Percentiles rank a stretch among this genome's conserved stretches.
Evolutionary conservation across 2,329 filamentous ascomycete genomes (phyloP).

Genomic region (Hypoxylon sp.): DNA sequence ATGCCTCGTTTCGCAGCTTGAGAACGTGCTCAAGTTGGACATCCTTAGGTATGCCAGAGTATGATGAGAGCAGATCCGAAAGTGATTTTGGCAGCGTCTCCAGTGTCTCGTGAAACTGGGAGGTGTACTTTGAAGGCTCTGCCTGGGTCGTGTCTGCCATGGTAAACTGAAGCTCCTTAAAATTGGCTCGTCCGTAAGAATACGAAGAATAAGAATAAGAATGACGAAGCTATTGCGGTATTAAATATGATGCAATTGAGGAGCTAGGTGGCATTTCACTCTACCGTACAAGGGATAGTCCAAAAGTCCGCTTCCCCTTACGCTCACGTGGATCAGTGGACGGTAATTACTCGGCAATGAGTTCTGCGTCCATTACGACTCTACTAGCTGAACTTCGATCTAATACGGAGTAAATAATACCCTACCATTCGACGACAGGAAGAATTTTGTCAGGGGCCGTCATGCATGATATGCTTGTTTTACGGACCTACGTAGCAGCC

Average conservation of each 20-base stretch:
- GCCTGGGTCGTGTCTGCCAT: slow-evolving; percentile 8
- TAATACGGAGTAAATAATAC: neutral
- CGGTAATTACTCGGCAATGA: slow-evolving; percentile 14
- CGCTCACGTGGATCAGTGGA: too few species aligned
- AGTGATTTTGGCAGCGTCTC: slow-evolving; percentile 38
- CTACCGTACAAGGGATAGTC: too few species aligned
- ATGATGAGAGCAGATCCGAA: slow-evolving; percentile 40
- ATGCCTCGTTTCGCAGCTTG: slow-evolving; percentile 45
- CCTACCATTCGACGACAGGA: neutral
- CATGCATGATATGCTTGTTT: neutral
- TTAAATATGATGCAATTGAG: slow-evolving; percentile 17
- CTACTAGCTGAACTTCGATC: neutral
- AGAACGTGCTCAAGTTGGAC: slow-evolving; percentile 44
- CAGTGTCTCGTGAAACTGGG: slow-evolving; percentile 32
- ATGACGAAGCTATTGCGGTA: neutral
- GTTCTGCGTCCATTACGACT: neutral
- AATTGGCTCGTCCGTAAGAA: too few species aligned
- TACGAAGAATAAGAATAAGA: neutral
- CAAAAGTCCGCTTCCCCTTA: too few species aligned
- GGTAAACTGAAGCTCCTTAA: too few species aligned
- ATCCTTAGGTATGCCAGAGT: slow-evolving; percentile 38
- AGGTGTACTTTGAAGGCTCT: neutral
- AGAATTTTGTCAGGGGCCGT: neutral
- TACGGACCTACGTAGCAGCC: too few species aligned
- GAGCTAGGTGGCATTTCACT: slow-evolving; percentile 4